Conservation (phyloP, 306 rosid genomes). For the Lathyrus aphaca region DNA sequence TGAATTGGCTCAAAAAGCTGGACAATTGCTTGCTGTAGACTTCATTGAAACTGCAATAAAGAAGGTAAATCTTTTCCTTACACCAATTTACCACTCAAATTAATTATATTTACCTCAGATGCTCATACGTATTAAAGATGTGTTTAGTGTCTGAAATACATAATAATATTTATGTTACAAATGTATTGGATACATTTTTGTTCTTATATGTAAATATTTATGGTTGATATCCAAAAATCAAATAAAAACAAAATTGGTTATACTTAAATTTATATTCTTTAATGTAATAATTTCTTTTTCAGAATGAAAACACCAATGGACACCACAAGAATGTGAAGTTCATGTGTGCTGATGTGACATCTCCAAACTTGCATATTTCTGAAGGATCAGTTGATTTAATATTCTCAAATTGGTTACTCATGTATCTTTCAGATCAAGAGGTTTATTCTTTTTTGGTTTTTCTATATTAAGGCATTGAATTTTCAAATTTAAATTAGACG, state of each 20-base stretch:
- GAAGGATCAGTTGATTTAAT: slow-evolving; percentile 77
- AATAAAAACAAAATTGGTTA: background rate
- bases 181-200: no score
- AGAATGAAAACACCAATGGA: slow-evolving; percentile 83
- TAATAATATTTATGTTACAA: no score
- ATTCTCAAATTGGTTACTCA: slow-evolving; percentile 97
- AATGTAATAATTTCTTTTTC: slow-evolving; percentile 25
- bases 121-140: background rate
- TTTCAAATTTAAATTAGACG: background rate
- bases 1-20: slow-evolving; percentile 78
- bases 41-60: slow-evolving; percentile 50
- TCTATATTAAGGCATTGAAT: background rate
- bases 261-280: background rate
- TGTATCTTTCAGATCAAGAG: slow-evolving; percentile 91
- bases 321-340: slow-evolving; percentile 86
- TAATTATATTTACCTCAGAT: background rate
- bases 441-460: slow-evolving; percentile 38
- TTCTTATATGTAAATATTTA: no score
- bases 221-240: background rate
- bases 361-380: slow-evolving; percentile 66
- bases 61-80: slow-evolving; percentile 36
- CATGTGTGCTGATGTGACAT: slow-evolving; percentile 88
- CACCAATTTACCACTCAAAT: background rate
- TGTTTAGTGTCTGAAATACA: background rate
- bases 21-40: slow-evolving; percentile 70